Evolutionary conservation across 2,329 filamentous ascomycete species (phyloP).

Genomic region (Didymella glomerata): DNA sequence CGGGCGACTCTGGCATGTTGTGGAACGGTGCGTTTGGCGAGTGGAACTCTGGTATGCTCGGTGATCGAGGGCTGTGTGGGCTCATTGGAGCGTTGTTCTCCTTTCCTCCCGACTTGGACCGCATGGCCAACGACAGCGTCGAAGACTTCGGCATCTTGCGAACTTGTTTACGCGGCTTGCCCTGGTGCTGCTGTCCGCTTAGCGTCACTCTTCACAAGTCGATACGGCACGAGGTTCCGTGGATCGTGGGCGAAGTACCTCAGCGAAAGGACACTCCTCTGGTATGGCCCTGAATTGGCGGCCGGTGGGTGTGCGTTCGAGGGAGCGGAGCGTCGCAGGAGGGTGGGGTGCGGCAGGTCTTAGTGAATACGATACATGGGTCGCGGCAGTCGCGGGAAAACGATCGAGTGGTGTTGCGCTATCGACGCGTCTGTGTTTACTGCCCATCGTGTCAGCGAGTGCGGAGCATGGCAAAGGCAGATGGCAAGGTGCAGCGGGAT

Average conservation of each 20-base stretch:
- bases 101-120: conserved; percentile 40
- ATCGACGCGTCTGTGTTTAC: conserved; percentile 34
- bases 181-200: conserved; percentile 37
- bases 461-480: conserved; percentile 20
- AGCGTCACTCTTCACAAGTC: conserved; percentile 25
- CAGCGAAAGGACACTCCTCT: conserved; percentile 28
- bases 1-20: conserved; percentile 44
- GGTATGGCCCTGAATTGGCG: conserved; percentile 22
- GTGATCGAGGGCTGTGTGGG: conserved; percentile 47
- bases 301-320: conserved; percentile 25
- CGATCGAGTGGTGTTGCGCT: conserved; percentile 27
- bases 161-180: conserved; percentile 38
- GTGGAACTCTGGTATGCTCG: conserved; percentile 38
- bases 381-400: conserved; percentile 25
- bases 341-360: conserved; percentile 25
- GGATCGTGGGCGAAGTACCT: conserved; percentile 39
- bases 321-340: conserved; percentile 30
- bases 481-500: conserved; percentile 29
- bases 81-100: conserved; percentile 44
- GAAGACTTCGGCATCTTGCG: conserved; percentile 53
- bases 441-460: conserved; percentile 46
- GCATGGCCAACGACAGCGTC: conserved; percentile 49
- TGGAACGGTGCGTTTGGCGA: conserved; percentile 45
- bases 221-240: conserved; percentile 5
- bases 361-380: conserved; percentile 41